These are phyloP conservation scores for Eucalyptus lansdowneana DNA, from an alignment of 345 rosid species.

Conservation along the genomic window DNA sequence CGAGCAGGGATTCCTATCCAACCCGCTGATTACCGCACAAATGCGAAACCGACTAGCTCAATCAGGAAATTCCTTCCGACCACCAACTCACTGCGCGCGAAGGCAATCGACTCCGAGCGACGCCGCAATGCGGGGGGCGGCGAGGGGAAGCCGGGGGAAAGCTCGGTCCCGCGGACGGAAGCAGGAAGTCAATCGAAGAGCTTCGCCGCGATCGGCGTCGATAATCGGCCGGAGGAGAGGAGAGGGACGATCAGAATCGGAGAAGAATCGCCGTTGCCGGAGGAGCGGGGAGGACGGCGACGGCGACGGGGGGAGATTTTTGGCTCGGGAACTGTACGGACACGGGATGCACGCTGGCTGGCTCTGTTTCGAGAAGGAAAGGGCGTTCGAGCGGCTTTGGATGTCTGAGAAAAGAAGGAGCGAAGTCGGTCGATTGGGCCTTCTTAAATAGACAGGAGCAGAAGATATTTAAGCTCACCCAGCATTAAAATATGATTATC, in stretches of 20 bases:
- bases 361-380: background rate
- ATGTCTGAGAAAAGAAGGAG: background rate
- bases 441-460: background rate
- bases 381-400: background rate
- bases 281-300: background rate
- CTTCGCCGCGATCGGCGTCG: background rate
- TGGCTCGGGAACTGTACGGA: background rate
- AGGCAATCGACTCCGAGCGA: background rate
- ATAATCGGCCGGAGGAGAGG: background rate
- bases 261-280: background rate
- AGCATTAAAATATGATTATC: background rate
- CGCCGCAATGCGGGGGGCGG: background rate
- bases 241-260: background rate
- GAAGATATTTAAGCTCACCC: background rate
- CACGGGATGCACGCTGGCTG: background rate
- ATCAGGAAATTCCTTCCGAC: background rate
- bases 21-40: background rate
- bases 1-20: background rate
- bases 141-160: background rate
- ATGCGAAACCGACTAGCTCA: background rate
- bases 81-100: background rate
- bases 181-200: background rate
- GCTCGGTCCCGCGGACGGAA: background rate
- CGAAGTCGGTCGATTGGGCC: background rate
- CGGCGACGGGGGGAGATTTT: background rate